Evolutionary conservation across 2,329 filamentous ascomycete genomes (phyloP).

Genomic region (Thielaviopsis musarum): DNA sequence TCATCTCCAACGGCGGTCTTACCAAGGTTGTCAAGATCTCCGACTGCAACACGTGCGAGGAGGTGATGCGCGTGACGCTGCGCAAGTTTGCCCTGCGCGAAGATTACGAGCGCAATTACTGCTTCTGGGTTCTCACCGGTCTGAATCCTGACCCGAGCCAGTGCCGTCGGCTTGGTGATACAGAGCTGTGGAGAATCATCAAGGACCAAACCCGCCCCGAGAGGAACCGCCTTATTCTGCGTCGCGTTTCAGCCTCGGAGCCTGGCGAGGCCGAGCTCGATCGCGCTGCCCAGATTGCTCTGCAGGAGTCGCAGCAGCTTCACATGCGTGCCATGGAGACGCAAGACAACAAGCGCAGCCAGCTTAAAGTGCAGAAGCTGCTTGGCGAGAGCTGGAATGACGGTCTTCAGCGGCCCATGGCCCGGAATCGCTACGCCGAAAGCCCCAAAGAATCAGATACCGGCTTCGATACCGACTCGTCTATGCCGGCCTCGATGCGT

Average conservation of each 20-base stretch:
- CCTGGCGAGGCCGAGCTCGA: constrained; percentile 76
- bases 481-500: constrained; percentile 26
- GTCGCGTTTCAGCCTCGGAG: constrained; percentile 83
- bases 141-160: constrained; percentile 66
- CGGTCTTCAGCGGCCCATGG: constrained; percentile 62
- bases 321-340: constrained; percentile 46
- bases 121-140: constrained; percentile 85
- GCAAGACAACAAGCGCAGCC: constrained; percentile 54
- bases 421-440: constrained; percentile 51
- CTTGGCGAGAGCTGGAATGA: constrained; percentile 77
- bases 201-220: constrained; percentile 74
- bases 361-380: constrained; percentile 75
- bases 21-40: constrained; percentile 91
- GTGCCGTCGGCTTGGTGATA: constrained; percentile 69
- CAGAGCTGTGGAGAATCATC: constrained; percentile 79
- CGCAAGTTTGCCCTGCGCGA: constrained; percentile 78
- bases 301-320: constrained; percentile 67
- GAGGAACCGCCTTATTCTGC: constrained; percentile 74
- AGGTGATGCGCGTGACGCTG: constrained; percentile 78
- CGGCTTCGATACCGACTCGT: constrained; percentile 25
- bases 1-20: constrained; percentile 80
- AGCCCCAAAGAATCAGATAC: constrained; percentile 27
- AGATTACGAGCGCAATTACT: constrained; percentile 86
- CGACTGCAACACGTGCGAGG: constrained; percentile 78
- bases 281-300: constrained; percentile 72